phyloP scores from a whole-genome alignment of 345 rosid genomes.

The Hypericum perforatum region DNA sequence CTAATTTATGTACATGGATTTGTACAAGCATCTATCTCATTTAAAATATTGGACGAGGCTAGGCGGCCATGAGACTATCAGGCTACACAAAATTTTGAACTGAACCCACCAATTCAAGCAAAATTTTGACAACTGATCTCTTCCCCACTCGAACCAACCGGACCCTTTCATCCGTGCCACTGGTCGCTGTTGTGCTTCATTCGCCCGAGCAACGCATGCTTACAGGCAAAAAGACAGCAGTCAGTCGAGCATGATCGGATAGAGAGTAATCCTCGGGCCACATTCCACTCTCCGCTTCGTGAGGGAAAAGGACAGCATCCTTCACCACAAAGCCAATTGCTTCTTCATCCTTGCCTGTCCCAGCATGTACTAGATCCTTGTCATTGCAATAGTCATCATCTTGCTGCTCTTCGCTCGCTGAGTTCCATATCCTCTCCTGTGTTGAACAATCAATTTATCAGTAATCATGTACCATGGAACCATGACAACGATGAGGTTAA shows the following conservation, averaged over 20 bases:
- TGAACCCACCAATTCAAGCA: no score
- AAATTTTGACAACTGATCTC: no score
- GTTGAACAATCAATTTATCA: background rate
- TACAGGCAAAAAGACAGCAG: conserved; percentile 62
- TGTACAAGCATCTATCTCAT: no score
- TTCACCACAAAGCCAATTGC: conserved; percentile 57
- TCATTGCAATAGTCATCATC: conserved; percentile 4
- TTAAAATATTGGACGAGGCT: no score
- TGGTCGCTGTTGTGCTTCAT: no score
- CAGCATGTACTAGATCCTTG: conserved; percentile 1
- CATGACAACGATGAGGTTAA: no score
- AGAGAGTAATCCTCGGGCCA: conserved; percentile 75
- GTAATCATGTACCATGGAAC: background rate
- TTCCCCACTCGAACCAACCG: no score
- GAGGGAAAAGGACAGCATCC: conserved; percentile 65
- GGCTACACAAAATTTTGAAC: no score
- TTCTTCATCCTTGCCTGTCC: conserved; percentile 6
- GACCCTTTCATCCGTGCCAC: no score
- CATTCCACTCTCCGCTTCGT: conserved; percentile 62
- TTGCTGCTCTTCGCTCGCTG: conserved; percentile 5
- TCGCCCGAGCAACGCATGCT: conserved; percentile 25
- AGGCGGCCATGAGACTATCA: no score
- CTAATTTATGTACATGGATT: no score
- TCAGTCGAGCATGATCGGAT: conserved; percentile 70
- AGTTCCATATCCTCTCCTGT: conserved; percentile 18